Evolutionary conservation across 176 grass and related monocot genomes (phyloP), one percentile per base, ranked within the genome.

Genomic region (Guadua angustifolia): DNA sequence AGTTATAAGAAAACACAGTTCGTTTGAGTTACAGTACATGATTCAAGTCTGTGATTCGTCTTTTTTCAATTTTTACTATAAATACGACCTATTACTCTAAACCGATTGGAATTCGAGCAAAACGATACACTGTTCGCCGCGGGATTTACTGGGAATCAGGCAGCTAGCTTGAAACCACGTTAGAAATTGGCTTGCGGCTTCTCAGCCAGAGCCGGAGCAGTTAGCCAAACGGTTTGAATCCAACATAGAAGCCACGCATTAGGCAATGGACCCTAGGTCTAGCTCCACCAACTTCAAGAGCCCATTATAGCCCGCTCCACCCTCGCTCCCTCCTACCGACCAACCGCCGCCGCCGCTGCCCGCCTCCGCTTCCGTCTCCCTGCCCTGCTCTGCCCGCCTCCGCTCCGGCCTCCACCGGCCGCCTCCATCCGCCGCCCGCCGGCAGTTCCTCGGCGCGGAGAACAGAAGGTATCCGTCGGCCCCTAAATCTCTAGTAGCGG

Each of bases 391-490:
- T 22, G 55, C 55, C 9, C 21, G 45, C 26, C 4, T 5, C 56
- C 12, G 68, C 68, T 17, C 62, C 62, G 13, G 5, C 62, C 55
- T 77, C 35, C 53, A 46, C 40, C 25, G 16, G 2, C 40, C 40
- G 40, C 53, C 19, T 65, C 40, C 59, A 65, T 15, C 77, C 59
- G 3, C 59, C 9, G 42, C 15, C 71, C 11, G 16, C 15, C 76
- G 1, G 60, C 10, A 36, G 18, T 26, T 49, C 39, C 39, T 29
- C 77, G 5, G 29, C 17, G 8, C 44, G 8, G 43, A n/a, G 25
- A 66, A 36, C 10, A 21, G 26, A 79, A 79, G 60, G 77, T 66
- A 65, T 79, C 59, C 40, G 35, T 51, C 71, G 4, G 12, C 51
- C 21, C 53, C 12, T 60, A 60, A 76, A 26, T 44, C 4, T 60